phyloP scores from a whole-genome alignment of 2,329 filamentous ascomycete genomes.

The Neofusicoccum umdonicola region DNA sequence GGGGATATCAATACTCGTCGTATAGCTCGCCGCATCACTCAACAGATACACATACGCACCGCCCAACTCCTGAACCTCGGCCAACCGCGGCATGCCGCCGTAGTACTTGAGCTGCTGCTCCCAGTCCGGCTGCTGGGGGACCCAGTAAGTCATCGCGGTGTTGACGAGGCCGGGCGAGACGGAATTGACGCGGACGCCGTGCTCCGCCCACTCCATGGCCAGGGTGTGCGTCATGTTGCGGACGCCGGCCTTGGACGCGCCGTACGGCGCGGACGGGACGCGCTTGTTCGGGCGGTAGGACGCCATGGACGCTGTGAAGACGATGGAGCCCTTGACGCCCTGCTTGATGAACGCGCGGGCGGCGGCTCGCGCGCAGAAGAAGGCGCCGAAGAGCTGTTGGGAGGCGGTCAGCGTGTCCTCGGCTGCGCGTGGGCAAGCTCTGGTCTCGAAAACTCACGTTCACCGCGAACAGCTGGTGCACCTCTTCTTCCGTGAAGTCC shows the following conservation, averaged over 20 bases:
- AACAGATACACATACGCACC: constrained; percentile 58
- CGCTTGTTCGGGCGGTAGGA: constrained; percentile 47
- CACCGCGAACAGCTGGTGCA: constrained; percentile 44
- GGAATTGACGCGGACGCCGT: constrained; percentile 38
- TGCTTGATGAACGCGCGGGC: constrained; percentile 47
- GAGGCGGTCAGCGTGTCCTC: not conserved
- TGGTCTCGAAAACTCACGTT: constrained; percentile 26
- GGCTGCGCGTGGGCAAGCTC: too few relatives aligned
- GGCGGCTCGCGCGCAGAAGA: constrained; percentile 44
- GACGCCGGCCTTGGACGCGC: constrained; percentile 45
- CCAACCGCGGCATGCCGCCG: constrained; percentile 56
- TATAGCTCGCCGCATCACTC: constrained; percentile 53
- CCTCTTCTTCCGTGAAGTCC: constrained; percentile 50
- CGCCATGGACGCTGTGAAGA: constrained; percentile 50
- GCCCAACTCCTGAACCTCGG: constrained; percentile 53
- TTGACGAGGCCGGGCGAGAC: constrained; percentile 38
- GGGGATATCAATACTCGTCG: constrained; percentile 52
- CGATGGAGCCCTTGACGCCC: constrained; percentile 45
- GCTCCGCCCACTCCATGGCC: constrained; percentile 40
- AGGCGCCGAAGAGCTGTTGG: constrained; percentile 41
- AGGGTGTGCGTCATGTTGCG: constrained; percentile 41
- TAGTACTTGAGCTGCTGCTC: constrained; percentile 58
- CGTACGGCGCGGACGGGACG: constrained; percentile 41
- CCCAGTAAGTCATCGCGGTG: constrained; percentile 44
- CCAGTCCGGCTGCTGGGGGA: constrained; percentile 55